phyloP scores from a whole-genome alignment of 805 yeast genomes.

The Geotrichum ghanense region DNA sequence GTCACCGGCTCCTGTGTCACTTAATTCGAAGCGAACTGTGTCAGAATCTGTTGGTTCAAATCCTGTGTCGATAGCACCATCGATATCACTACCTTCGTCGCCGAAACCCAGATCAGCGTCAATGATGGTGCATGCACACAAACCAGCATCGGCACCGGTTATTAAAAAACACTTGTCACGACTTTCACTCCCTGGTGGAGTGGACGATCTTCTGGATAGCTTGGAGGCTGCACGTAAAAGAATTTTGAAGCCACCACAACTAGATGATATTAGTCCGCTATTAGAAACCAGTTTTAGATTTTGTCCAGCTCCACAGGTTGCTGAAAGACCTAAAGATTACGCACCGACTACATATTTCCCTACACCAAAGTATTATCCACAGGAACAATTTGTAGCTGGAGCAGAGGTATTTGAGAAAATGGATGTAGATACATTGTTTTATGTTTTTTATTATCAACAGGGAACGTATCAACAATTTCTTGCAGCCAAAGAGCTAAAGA shows the following conservation, averaged over 20 bases:
- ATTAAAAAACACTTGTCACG: constrained; percentile 1
- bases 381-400: constrained; percentile 54
- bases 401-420: constrained; percentile 53
- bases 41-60: constrained; percentile 36
- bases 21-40: constrained; percentile 43
- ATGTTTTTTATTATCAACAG: constrained; percentile 80
- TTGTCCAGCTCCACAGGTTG: background rate
- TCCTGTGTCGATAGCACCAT: constrained; percentile 6
- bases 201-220: background rate
- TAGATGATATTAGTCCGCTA: background rate
- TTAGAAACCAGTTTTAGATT: background rate
- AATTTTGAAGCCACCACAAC: background rate
- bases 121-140: background rate
- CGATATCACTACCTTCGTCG: constrained; percentile 4
- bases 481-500: constrained; percentile 70
- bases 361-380: constrained; percentile 82
- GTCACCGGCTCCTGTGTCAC: constrained; percentile 41
- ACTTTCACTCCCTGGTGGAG: background rate
- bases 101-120: background rate
- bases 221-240: background rate
- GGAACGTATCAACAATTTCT: constrained; percentile 60
- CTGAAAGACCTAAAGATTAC: background rate
- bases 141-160: background rate
- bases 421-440: constrained; percentile 80
- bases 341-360: constrained; percentile 40